Percentiles rank a stretch among this genome's conserved stretches.
phyloP scores from a whole-genome alignment of 2,329 filamentous ascomycete genomes.

The Trichoderma hamatum region DNA sequence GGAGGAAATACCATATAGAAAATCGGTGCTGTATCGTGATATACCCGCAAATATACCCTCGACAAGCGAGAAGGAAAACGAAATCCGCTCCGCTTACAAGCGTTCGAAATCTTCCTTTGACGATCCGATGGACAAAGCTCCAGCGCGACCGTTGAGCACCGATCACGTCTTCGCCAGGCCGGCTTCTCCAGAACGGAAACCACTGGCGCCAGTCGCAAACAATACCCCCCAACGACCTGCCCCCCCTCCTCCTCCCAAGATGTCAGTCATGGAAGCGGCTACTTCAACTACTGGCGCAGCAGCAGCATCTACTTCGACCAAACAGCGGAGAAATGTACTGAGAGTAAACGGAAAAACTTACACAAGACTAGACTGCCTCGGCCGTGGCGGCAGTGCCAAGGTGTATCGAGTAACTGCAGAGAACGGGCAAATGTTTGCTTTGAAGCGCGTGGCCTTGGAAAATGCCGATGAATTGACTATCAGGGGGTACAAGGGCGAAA shows the following conservation, averaged over 20 bases:
- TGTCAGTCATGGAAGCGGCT: constrained; percentile 92
- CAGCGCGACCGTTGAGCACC: constrained; percentile 53
- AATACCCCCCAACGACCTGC: constrained; percentile 79
- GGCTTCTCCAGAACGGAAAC: constrained; percentile 59
- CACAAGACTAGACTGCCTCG: constrained; percentile 85
- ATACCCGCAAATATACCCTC: constrained; percentile 67
- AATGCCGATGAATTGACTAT: constrained; percentile 84
- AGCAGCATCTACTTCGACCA: constrained; percentile 70
- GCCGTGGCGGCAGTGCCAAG: constrained; percentile 88
- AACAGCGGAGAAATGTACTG: constrained; percentile 79
- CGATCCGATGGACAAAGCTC: constrained; percentile 58
- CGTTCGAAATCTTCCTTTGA: constrained; percentile 59
- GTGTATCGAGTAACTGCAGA: constrained; percentile 97
- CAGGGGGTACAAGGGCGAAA: constrained; percentile 90
- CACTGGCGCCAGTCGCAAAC: constrained; percentile 56
- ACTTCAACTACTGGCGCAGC: constrained; percentile 83
- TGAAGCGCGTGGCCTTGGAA: constrained; percentile 91
- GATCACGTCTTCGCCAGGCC: constrained; percentile 44
- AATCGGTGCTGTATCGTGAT: constrained; percentile 47
- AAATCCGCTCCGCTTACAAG: constrained; percentile 71
- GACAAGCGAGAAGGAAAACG: constrained; percentile 81
- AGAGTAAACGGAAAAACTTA: constrained; percentile 90
- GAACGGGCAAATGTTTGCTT: constrained; percentile 90
- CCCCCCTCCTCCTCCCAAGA: constrained; percentile 86
- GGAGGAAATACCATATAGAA: constrained; percentile 53